These are phyloP conservation scores for Closterium sp. DNA, from an alignment of 139 green algal genomes.

Conservation along the genomic window DNA sequence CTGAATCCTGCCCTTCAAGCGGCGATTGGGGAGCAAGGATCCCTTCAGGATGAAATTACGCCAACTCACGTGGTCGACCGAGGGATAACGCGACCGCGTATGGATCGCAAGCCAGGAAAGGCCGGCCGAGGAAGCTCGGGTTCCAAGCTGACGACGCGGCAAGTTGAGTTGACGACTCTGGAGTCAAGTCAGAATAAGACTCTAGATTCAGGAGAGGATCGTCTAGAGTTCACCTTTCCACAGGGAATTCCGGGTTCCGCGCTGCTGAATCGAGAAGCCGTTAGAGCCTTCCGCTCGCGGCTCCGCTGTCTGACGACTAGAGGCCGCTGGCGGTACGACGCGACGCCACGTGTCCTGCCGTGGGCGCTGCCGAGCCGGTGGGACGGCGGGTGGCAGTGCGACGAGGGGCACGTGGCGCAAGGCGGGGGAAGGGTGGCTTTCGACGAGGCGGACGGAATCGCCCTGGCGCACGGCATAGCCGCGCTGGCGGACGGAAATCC, in stretches of 20 bases:
- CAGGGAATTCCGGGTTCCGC: neutral
- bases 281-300: neutral
- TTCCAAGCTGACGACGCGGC: too few relatives aligned
- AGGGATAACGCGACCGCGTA: neutral
- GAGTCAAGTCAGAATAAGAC: neutral
- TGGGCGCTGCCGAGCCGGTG: neutral
- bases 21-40: neutral
- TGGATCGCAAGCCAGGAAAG: neutral
- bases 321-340: neutral
- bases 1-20: neutral
- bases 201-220: neutral
- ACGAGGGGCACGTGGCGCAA: neutral
- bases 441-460: neutral
- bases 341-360: neutral
- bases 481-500: neutral
- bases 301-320: neutral
- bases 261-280: neutral
- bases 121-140: too few relatives aligned
- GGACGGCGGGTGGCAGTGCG: neutral
- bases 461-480: too few relatives aligned
- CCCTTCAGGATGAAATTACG: neutral
- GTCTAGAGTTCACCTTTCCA: neutral
- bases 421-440: neutral
- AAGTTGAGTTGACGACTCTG: neutral
- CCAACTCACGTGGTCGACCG: neutral